phyloP scores from a whole-genome alignment of 352 stramenopile genomes.

The Globisporangium radiosum region DNA sequence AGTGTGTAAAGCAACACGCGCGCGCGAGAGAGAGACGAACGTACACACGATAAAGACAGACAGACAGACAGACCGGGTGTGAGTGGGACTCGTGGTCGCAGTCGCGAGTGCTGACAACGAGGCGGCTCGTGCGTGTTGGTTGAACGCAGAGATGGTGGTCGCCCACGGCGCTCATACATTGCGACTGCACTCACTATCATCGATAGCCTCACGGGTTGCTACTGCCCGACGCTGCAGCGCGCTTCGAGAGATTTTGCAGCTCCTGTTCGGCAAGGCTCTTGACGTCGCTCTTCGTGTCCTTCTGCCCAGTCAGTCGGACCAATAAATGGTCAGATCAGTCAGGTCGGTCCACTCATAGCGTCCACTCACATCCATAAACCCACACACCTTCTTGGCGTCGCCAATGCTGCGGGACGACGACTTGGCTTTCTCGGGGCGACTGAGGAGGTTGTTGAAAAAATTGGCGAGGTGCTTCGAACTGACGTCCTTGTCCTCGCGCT shows the following conservation, averaged over 20 bases:
- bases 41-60: no score
- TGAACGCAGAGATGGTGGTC: no score
- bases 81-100: no score
- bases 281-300: slow-evolving; percentile 48
- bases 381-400: slow-evolving; percentile 51
- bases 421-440: slow-evolving; percentile 75
- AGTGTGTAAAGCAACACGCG: no score
- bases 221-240: slow-evolving; percentile 6
- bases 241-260: slow-evolving; percentile 43
- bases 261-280: slow-evolving; percentile 54
- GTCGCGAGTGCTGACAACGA: no score
- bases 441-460: slow-evolving; percentile 86
- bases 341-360: neutral
- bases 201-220: slow-evolving; percentile 7
- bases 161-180: no score
- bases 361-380: neutral
- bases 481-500: slow-evolving; percentile 78
- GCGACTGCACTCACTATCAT: no score
- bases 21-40: no score
- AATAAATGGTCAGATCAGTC: neutral
- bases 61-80: no score
- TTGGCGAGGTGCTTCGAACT: slow-evolving; percentile 82
- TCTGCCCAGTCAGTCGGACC: slow-evolving; percentile 21
- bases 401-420: slow-evolving; percentile 43
- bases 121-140: no score